Percentiles rank a stretch among this genome's conserved stretches.
Evolutionary conservation across 441 rosid genomes (phyloP).

Genomic region (Biscutella laevigata): DNA sequence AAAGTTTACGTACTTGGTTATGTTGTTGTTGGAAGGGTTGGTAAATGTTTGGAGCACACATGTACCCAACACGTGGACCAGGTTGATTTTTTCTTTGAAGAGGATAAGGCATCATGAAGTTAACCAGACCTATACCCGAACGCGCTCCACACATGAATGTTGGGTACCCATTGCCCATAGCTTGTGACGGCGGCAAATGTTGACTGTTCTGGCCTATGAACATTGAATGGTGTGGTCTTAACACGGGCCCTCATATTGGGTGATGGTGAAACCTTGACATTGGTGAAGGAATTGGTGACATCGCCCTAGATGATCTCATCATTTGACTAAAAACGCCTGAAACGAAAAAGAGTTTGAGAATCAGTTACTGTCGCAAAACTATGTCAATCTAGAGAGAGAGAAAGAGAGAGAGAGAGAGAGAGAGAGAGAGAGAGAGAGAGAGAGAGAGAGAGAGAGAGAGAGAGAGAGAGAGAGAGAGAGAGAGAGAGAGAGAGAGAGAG

Average conservation of each 20-base stretch:
- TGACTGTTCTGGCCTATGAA: slow-evolving; percentile 55
- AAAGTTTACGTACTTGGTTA: slow-evolving; percentile 31
- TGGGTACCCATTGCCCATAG: slow-evolving; percentile 54
- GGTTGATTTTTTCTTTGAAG: slow-evolving; percentile 46
- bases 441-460: no score
- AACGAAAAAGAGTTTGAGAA: not conserved
- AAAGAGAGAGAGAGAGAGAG: no score
- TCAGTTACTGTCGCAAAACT: not conserved
- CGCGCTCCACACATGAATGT: slow-evolving; percentile 50
- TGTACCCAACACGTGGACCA: slow-evolving; percentile 43
- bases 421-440: no score
- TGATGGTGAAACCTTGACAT: slow-evolving; percentile 44
- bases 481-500: no score
- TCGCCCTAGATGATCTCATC: slow-evolving; percentile 32
- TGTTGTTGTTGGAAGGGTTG: slow-evolving; percentile 33
- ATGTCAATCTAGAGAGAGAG: not conserved
- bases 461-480: no score
- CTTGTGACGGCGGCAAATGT: slow-evolving; percentile 46
- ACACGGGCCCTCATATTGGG: slow-evolving; percentile 36
- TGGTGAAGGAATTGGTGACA: slow-evolving; percentile 41
- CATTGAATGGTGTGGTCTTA: slow-evolving; percentile 36
- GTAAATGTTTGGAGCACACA: slow-evolving; percentile 37
- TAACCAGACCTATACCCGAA: slow-evolving; percentile 31
- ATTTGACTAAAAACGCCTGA: slow-evolving; percentile 49
- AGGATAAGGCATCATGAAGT: slow-evolving; percentile 47